Evolutionary conservation across 768 basidiomycete genomes (phyloP).

Genomic region (Coprinopsis sp.): DNA sequence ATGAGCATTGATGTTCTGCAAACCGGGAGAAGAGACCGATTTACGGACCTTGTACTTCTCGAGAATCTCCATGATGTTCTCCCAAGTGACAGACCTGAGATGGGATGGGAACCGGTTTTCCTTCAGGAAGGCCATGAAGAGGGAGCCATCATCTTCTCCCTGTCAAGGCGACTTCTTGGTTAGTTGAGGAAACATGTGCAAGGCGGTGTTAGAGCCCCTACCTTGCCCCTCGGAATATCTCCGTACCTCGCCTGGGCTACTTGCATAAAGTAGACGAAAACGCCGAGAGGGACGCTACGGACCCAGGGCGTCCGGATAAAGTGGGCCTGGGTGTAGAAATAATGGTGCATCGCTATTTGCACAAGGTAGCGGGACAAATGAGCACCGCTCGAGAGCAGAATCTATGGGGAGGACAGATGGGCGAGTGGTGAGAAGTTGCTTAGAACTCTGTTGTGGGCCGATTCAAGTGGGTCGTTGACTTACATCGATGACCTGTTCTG

Average conservation of each 20-base stretch:
- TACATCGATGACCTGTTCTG: conserved; percentile 65
- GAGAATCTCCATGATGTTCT: conserved; percentile 59
- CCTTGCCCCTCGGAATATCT: conserved; percentile 61
- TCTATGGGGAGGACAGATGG: conserved; percentile 36
- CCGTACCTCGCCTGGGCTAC: conserved; percentile 56
- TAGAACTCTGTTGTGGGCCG: conserved; percentile 9
- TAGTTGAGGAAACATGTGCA: conserved; percentile 4
- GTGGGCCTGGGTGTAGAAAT: conserved; percentile 65
- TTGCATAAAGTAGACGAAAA: conserved; percentile 62
- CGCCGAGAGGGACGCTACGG: conserved; percentile 53
- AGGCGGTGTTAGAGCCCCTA: conserved; percentile 17
- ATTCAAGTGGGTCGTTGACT: conserved; percentile 31
- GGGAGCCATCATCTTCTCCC: conserved; percentile 69
- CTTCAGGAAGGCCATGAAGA: conserved; percentile 62
- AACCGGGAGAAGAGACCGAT: conserved; percentile 11
- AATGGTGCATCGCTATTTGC: conserved; percentile 76
- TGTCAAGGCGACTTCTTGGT: conserved; percentile 21
- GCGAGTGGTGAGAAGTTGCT: conserved; percentile 18
- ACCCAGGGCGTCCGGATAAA: conserved; percentile 78
- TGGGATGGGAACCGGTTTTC: conserved; percentile 63
- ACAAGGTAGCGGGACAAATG: conserved; percentile 76
- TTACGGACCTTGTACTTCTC: conserved; percentile 61
- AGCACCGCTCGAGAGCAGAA: conserved; percentile 69
- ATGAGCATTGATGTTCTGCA: conserved; percentile 14
- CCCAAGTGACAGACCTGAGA: conserved; percentile 56